Evolutionary conservation across 176 grass and related monocot species (phyloP), one percentile per base, ranked within the genome.

Genomic region (Elaeis guineensis): DNA sequence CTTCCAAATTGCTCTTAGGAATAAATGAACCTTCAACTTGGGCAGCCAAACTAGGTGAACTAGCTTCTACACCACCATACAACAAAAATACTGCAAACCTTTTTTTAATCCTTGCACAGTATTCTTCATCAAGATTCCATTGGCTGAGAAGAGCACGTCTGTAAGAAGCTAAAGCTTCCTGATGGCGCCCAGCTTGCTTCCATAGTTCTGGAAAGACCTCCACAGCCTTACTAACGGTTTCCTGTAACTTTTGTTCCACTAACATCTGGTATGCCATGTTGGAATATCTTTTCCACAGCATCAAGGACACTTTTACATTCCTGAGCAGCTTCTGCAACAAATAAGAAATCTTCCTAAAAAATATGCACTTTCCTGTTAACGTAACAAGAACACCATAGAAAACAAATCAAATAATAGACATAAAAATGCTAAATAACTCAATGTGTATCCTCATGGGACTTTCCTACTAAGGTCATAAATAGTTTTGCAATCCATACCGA

Each of bases 171-270:
- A 98, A 72, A 57, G 93, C 78, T 50, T 98, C 84, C 74, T 84
- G 79, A 82, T 77, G 85, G 6, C 59, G 70, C 54, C 75, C 81
- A 66, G 88, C 88, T 86, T 98, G 84, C 72, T 98, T 92, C 81
- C 82, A 89, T 59, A 98, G 82, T 72, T 98, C 93, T 53, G 93
- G 93, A 71, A 98, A 85, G 61, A 98, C 84, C 65, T 98, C 93
- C 19, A 92, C 93, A 49, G 84, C 80, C 67, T 69, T 90, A 73
- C 88, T 92, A 55, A 98, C 84, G 58, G 84, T 98, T 65, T 98
- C 88, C 66, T 98, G 93, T 52, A 98, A 54, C 62, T 86, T 98
- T 64, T 81, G 93, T 52, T 98, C 88, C 51, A 92, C 88, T 75
- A 91, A 86, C 63, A 75, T 88, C 88, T 26, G 93, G 84, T 75